Evolutionary conservation across 176 grass and related monocot species (phyloP), one percentile per base, ranked within the genome.

Genomic region (Eragrostis curvula): DNA sequence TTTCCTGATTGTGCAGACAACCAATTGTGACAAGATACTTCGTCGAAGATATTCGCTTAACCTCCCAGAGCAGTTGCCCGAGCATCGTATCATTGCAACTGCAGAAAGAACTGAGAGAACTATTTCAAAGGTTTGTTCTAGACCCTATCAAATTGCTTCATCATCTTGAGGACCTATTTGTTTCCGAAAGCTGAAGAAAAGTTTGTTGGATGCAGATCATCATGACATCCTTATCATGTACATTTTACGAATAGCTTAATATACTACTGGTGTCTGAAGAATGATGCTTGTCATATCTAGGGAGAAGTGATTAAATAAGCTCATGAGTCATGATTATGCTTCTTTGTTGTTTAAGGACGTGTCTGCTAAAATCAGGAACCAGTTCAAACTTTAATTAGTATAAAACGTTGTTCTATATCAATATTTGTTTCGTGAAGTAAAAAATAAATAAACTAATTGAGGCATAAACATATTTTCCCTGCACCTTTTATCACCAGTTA

Each of bases 51-150:
- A 84, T 68, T 92, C 92, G 0, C 39, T 87, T 20, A 87, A 82
- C 52, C 70, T 91, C 24, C 79, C 58, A 2, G 74, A 89, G 41
- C 73, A 79, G 20, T 79, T 79, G 52, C 67, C 62, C 12, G 79
- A 73, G 9, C 50, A 51, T 67, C 24, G 30, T 50, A 25, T 86
- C 49, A 63, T 74, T 50, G 47, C 68, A 62, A 23, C 74, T 5
- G 23, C 44, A 29, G 79, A 86, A 15, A 76, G 28, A 79, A 68
- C 69, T 79, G 88, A 83, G 66, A 86, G 57, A 47, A 41, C 32
- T 46, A 83, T 74, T 78, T 79, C 84, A 23, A 90, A 90, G 88
- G 88, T 90, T 70, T 63, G 84, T 68, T 74, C 84, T 51, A 71
- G 27, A 66, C 36, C 1, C 47, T 57, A 29, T 58, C 43, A 65